Evolutionary conservation across 2,329 filamentous ascomycete genomes (phyloP).

Genomic region (Ambrosiella xylebori): DNA sequence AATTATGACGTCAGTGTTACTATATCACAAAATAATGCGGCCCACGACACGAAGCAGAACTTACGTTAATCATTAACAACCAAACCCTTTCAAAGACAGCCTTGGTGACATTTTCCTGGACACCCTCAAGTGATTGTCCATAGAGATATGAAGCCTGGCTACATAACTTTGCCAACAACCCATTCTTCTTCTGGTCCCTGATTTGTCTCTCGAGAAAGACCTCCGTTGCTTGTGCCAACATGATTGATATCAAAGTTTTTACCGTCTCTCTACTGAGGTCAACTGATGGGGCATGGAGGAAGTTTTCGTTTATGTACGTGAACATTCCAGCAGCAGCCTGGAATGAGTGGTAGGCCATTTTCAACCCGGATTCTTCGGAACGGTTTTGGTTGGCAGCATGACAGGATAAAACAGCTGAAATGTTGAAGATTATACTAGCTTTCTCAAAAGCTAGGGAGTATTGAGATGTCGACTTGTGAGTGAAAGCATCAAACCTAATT

Average conservation of each 20-base stretch:
- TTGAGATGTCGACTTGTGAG: conserved; percentile 90
- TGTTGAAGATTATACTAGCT: conserved; percentile 98
- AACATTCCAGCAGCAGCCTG: conserved; percentile 98
- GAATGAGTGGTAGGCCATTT: conserved; percentile 95
- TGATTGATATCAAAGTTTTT: conserved; percentile 82
- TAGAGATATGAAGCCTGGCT: conserved; percentile 84
- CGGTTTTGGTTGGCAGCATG: conserved; percentile 88
- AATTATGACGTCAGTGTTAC: conserved; percentile 3
- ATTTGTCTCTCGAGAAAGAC: conserved; percentile 96
- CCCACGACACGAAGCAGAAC: conserved; percentile 15
- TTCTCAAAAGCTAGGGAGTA: conserved; percentile 97
- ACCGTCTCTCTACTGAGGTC: conserved; percentile 91
- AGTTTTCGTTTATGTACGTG: conserved; percentile 99
- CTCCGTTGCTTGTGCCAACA: conserved; percentile 90
- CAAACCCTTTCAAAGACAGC: conserved; percentile 91
- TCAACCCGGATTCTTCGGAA: conserved; percentile 79
- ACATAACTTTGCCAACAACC: conserved; percentile 77
- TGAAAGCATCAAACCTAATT: conserved; percentile 93
- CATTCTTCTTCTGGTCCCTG: conserved; percentile 80
- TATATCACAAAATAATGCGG: background rate
- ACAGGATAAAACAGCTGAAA: conserved; percentile 88
- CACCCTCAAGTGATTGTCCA: conserved; percentile 69
- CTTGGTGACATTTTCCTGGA: conserved; percentile 81
- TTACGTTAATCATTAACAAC: conserved; percentile 63
- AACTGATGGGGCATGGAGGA: conserved; percentile 89